Base-by-base conservation (phyloP, 1,284 basidiomycete genomes). In the Ceratorhiza oryzae-sativae region DNA sequence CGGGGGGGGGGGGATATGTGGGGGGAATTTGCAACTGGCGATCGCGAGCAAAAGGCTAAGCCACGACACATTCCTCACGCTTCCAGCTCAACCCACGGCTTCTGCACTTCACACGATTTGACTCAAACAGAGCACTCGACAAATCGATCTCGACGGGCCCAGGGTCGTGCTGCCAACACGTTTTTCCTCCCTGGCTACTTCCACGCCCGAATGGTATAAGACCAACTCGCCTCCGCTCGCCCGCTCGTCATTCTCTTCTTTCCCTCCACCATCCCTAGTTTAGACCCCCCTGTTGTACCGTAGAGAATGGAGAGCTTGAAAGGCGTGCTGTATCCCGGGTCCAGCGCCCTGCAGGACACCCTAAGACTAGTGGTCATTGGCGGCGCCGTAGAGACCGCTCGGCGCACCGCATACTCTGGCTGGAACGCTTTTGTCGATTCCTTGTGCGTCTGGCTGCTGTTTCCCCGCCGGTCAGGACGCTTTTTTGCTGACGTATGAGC, bases 401-500 rank as follows among this genome's bases (percentile, higher is more conserved):
- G 72, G 39, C 83, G 90, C 75, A 83, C 90, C 59, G 86, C 85
- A 25, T 92, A 90, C 8, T 84, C 91, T 42, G 91, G 90, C 13
- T 93, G 92, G 91, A 92, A 90, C 79, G 90, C 91, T 34, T 93
- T 93, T 78, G 86, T 93, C 13, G 92, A 93, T 78, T 93, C 91
- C 92, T 78, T 77, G 89, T 79, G 60, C 60, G 61, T 63, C n/a
- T 27, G 49, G 34, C 45, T 34, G 32, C 25, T 4, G 23, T 51
- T 60, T 73, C 30, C 45, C 65, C 36, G 39, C 41, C 39, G 25
- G 20, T 25, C 15, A 8, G 34, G 39, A 34, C 55, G 6, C 18
- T 49, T 42, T 5, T 25, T 49, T 42, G 30, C 58, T 60, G 15
- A 55, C 51, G 51, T 5, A 49, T 58, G 18, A 41, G 41, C 45